These are phyloP conservation scores for Hansenula sp. DNA, from an alignment of 1,139 yeast species.

Conservation along the genomic window DNA sequence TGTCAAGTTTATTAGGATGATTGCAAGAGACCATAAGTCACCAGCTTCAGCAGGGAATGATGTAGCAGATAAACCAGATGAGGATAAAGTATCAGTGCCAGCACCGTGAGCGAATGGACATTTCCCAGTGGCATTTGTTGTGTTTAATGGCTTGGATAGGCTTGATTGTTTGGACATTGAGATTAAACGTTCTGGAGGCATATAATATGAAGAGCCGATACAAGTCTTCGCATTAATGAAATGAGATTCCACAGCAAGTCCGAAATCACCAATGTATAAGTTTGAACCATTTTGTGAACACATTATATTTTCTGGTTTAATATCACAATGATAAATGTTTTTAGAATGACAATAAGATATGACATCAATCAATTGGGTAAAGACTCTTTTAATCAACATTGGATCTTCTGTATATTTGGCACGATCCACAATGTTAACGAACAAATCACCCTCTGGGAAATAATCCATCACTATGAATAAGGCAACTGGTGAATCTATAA, in stretches of 20 bases:
- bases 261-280: constrained; percentile 77
- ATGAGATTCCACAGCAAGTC: constrained; percentile 65
- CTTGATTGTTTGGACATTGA: constrained; percentile 29
- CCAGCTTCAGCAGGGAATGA: constrained; percentile 65
- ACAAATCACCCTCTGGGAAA: constrained; percentile 78
- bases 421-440: constrained; percentile 71
- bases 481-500: constrained; percentile 52
- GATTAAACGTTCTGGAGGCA: constrained; percentile 86
- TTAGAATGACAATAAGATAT: constrained; percentile 63
- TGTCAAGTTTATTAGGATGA: constrained; percentile 72
- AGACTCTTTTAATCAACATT: constrained; percentile 61
- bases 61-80: not conserved
- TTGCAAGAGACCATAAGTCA: constrained; percentile 88
- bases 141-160: constrained; percentile 3
- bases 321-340: constrained; percentile 80
- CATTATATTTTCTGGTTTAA: constrained; percentile 87
- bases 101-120: constrained; percentile 24
- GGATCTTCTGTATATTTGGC: constrained; percentile 49
- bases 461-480: constrained; percentile 80
- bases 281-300: constrained; percentile 58
- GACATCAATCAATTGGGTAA: constrained; percentile 72
- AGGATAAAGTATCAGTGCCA: constrained; percentile 7
- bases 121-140: not conserved
- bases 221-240: constrained; percentile 69
- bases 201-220: constrained; percentile 84